Evolutionary conservation across 352 stramenopile species (phyloP).

Genomic region (Phytophthora fragariae): DNA sequence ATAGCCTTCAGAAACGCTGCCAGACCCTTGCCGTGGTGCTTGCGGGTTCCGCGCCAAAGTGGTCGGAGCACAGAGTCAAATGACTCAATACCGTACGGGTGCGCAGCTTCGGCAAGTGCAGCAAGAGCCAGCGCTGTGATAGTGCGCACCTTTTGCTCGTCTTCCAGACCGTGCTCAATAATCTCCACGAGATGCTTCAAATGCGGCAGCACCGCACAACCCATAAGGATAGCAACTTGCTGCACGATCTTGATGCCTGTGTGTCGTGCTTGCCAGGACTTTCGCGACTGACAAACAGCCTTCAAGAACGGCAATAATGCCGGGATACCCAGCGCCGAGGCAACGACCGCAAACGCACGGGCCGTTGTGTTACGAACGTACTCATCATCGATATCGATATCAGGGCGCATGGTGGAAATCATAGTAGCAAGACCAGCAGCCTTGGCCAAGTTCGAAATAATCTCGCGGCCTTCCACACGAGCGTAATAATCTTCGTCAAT

Average conservation of each 20-base stretch:
- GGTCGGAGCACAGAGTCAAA: conserved; percentile 98
- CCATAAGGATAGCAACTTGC: conserved; percentile 99
- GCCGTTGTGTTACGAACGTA: conserved; percentile 99
- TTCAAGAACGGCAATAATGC: conserved; percentile 98
- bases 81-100: conserved; percentile 99
- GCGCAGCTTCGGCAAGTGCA: conserved; percentile 96
- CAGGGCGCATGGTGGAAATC: conserved; percentile 99
- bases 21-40: conserved; percentile 98
- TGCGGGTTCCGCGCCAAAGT: conserved; percentile 97
- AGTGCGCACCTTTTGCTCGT: conserved; percentile 99
- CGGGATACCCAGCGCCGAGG: conserved; percentile 97
- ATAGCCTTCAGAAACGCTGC: conserved; percentile 99
- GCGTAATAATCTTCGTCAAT: conserved; percentile 99
- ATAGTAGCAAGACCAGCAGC: conserved; percentile 98
- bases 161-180: conserved; percentile 97
- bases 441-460: conserved; percentile 99
- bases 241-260: conserved; percentile 99
- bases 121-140: conserved; percentile 98
- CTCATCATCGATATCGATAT: conserved; percentile 99
- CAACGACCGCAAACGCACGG: conserved; percentile 98
- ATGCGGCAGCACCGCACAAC: conserved; percentile 98
- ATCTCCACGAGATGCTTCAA: conserved; percentile 98
- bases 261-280: conserved; percentile 99
- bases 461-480: conserved; percentile 98
- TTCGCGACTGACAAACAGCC: conserved; percentile 98